Percentiles rank a stretch among this genome's conserved stretches.
These are phyloP conservation scores for Microcos paniculata DNA, from an alignment of 345 rosid species.

Conservation along the genomic window DNA sequence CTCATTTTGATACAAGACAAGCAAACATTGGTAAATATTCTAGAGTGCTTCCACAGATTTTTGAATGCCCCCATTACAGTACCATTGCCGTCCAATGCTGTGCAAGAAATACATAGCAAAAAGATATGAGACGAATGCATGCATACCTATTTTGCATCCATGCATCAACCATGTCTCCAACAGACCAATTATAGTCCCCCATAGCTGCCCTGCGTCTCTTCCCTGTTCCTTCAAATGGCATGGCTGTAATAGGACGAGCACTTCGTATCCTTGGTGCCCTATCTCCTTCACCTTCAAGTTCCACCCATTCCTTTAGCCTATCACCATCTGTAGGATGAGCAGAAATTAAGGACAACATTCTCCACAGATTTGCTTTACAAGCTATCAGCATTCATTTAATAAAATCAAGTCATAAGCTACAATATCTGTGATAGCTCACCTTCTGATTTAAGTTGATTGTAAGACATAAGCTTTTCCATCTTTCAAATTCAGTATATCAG, in stretches of 20 bases:
- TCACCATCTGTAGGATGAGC: slow-evolving; percentile 49
- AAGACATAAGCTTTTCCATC: slow-evolving; percentile 74
- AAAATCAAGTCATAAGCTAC: not conserved
- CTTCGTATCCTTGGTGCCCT: slow-evolving; percentile 70
- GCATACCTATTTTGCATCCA: slow-evolving; percentile 81
- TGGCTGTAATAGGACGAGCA: slow-evolving; percentile 62
- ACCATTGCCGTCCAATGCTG: not conserved
- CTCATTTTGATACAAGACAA: not conserved
- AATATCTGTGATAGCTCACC: slow-evolving; percentile 41
- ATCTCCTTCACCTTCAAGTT: slow-evolving; percentile 56
- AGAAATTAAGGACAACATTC: not conserved
- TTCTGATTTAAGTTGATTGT: slow-evolving; percentile 55
- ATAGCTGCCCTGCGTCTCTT: slow-evolving; percentile 90
- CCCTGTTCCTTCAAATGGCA: slow-evolving; percentile 87
- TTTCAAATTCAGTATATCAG: slow-evolving; percentile 62
- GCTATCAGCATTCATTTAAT: slow-evolving; percentile 1
- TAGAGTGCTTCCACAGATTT: not conserved
- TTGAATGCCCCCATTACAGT: not conserved
- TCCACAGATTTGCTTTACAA: not conserved
- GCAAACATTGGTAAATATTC: not conserved
- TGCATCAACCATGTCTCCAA: slow-evolving; percentile 92
- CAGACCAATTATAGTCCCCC: slow-evolving; percentile 70
- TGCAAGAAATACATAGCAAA: not conserved
- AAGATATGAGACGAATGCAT: not conserved
- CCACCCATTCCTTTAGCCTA: slow-evolving; percentile 86